These are phyloP conservation scores for Pichia sp. DNA, from an alignment of 1,139 yeast species.

Conservation along the genomic window DNA sequence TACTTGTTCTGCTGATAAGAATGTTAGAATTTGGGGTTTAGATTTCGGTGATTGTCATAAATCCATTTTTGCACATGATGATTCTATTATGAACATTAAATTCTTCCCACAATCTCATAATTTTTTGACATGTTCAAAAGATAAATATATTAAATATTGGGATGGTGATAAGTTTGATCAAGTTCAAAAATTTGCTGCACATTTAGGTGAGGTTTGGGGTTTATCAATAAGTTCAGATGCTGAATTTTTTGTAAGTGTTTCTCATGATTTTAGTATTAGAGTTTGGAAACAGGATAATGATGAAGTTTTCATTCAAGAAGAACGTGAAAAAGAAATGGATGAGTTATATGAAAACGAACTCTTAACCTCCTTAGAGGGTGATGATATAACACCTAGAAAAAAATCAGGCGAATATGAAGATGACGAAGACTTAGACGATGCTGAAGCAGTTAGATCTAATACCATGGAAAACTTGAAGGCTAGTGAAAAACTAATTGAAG, in stretches of 20 bases:
- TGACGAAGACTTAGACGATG: slow-evolving; percentile 50
- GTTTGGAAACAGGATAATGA: slow-evolving; percentile 91
- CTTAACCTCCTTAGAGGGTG: slow-evolving; percentile 58
- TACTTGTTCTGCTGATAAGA: slow-evolving; percentile 94
- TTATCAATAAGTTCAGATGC: slow-evolving; percentile 73
- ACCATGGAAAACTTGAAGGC: slow-evolving; percentile 90
- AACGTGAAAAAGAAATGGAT: slow-evolving; percentile 90
- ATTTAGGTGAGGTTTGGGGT: slow-evolving; percentile 93
- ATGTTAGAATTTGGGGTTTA: slow-evolving; percentile 95
- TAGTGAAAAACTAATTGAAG: slow-evolving; percentile 91
- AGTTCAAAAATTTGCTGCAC: slow-evolving; percentile 80
- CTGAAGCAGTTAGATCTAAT: slow-evolving; percentile 67
- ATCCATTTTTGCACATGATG: slow-evolving; percentile 95
- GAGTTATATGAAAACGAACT: slow-evolving; percentile 79
- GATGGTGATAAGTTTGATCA: slow-evolving; percentile 97
- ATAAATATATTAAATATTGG: slow-evolving; percentile 89
- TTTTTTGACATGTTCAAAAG: slow-evolving; percentile 88
- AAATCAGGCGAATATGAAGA: slow-evolving; percentile 33
- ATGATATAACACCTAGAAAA: slow-evolving; percentile 32
- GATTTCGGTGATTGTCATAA: slow-evolving; percentile 98
- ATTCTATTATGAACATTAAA: slow-evolving; percentile 81
- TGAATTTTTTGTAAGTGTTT: slow-evolving; percentile 68
- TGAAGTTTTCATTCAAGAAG: slow-evolving; percentile 92
- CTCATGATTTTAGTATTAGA: slow-evolving; percentile 91
- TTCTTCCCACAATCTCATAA: slow-evolving; percentile 82